Conservation (phyloP, 257 asterid species). For the Ilex asprella region DNA sequence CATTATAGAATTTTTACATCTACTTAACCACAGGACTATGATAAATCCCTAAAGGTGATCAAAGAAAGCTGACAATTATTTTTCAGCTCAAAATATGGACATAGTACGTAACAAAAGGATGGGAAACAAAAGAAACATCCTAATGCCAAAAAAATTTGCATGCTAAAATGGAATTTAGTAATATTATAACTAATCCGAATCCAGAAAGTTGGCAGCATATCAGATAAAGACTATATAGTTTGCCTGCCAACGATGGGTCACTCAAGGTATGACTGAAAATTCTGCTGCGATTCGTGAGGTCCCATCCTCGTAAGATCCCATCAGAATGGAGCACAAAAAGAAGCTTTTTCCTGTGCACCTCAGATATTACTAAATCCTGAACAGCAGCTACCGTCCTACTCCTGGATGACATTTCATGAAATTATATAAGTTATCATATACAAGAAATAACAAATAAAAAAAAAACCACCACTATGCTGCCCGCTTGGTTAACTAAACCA, state of each 20-base stretch:
- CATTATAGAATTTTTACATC: not conserved
- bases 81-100: not conserved
- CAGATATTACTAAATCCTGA: conserved; percentile 64
- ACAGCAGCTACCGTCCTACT: conserved; percentile 54
- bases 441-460: conserved; percentile 1
- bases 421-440: not conserved
- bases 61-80: not conserved
- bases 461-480: not conserved
- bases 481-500: too few relatives aligned
- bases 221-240: conserved; percentile 19
- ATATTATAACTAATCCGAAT: conserved; percentile 4
- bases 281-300: conserved; percentile 44
- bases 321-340: conserved; percentile 87
- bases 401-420: conserved; percentile 36
- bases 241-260: conserved; percentile 46
- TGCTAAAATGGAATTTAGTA: not conserved
- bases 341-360: conserved; percentile 45
- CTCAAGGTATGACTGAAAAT: conserved; percentile 55
- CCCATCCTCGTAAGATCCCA: conserved; percentile 85
- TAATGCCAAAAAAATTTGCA: not conserved
- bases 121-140: not conserved
- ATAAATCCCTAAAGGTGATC: not conserved
- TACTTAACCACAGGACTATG: not conserved
- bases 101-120: not conserved
- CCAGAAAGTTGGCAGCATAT: conserved; percentile 6